Evolutionary conservation across 1,284 basidiomycete genomes (phyloP).

Genomic region (Pseudozyma sp.): DNA sequence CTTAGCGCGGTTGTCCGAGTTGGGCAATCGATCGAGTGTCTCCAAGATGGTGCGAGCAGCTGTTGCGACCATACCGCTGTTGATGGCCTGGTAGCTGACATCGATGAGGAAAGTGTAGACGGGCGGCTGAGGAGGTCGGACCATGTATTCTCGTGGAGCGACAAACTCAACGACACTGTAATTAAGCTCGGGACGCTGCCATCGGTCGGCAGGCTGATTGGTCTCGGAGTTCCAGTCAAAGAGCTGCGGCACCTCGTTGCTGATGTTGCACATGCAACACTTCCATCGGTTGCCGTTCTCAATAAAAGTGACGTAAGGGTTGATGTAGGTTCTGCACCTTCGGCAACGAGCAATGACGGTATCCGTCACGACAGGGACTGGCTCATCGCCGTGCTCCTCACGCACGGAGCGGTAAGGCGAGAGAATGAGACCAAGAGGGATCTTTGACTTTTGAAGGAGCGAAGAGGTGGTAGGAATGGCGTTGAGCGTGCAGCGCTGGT

Average conservation of each 20-base stretch:
- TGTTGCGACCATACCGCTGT: constrained; percentile 90
- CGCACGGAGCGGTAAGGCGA: constrained; percentile 89
- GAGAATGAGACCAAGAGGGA: constrained; percentile 89
- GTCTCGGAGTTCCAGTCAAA: constrained; percentile 97
- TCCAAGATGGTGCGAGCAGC: constrained; percentile 95
- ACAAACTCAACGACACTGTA: constrained; percentile 94
- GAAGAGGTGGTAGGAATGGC: constrained; percentile 92
- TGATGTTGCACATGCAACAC: constrained; percentile 98
- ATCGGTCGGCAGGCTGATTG: constrained; percentile 94
- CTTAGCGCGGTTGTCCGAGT: constrained; percentile 92
- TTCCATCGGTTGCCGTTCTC: constrained; percentile 99
- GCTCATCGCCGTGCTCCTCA: constrained; percentile 73
- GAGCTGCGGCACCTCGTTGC: constrained; percentile 97
- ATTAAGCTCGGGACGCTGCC: constrained; percentile 92
- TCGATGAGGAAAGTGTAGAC: constrained; percentile 98
- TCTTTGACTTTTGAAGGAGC: constrained; percentile 89
- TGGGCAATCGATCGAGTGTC: constrained; percentile 92
- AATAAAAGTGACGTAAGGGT: constrained; percentile 97
- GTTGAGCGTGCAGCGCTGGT: constrained; percentile 92
- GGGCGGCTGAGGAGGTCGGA: constrained; percentile 93
- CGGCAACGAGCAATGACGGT: constrained; percentile 97
- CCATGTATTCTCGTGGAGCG: constrained; percentile 99
- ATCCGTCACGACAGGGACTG: constrained; percentile 89
- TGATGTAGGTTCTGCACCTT: constrained; percentile 97
- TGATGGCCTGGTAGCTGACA: constrained; percentile 87